Evolutionary conservation across 495 filamentous ascomycete species (phyloP).

Genomic region (Penicillium ucsense): DNA sequence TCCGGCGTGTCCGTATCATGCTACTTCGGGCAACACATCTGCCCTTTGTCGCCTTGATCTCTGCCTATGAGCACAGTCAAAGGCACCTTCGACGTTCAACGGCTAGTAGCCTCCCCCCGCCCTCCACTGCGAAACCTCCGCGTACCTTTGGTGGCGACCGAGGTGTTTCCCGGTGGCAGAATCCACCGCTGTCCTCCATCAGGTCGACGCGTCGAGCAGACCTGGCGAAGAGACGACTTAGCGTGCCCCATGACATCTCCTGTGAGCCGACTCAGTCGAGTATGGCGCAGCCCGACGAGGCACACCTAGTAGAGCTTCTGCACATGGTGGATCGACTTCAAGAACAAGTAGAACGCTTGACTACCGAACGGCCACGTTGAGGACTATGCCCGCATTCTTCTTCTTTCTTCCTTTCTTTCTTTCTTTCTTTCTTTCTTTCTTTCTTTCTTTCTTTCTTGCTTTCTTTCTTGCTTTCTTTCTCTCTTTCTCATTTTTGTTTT

Average conservation of each 20-base stretch:
- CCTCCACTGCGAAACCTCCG: constrained; percentile 12
- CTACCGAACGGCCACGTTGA: constrained; percentile 16
- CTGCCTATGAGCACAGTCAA: constrained; percentile 45
- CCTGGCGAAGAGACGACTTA: constrained; percentile 11
- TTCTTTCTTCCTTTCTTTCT: background rate
- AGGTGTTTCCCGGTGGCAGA: constrained; percentile 21
- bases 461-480: background rate
- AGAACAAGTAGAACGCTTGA: constrained; percentile 30
- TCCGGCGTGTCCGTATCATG: constrained; percentile 66
- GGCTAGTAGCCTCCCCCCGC: constrained; percentile 15
- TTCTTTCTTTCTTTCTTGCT: background rate
- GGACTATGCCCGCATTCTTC: constrained; percentile 5
- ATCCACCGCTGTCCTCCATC: constrained; percentile 20
- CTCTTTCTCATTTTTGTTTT: no score
- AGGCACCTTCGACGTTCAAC: constrained; percentile 18
- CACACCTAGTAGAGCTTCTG: constrained; percentile 26
- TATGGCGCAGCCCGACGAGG: constrained; percentile 11
- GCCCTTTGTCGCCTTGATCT: constrained; percentile 54
- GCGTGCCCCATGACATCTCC: constrained; percentile 13
- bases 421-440: background rate
- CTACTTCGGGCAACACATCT: constrained; percentile 67
- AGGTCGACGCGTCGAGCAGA: constrained; percentile 13
- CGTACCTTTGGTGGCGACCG: constrained; percentile 18
- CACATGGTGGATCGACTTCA: constrained; percentile 32
- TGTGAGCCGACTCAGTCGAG: constrained; percentile 16